These are phyloP conservation scores for Magnolia officinalis DNA, from an alignment of 164 flowering plant species.

Conservation along the genomic window DNA sequence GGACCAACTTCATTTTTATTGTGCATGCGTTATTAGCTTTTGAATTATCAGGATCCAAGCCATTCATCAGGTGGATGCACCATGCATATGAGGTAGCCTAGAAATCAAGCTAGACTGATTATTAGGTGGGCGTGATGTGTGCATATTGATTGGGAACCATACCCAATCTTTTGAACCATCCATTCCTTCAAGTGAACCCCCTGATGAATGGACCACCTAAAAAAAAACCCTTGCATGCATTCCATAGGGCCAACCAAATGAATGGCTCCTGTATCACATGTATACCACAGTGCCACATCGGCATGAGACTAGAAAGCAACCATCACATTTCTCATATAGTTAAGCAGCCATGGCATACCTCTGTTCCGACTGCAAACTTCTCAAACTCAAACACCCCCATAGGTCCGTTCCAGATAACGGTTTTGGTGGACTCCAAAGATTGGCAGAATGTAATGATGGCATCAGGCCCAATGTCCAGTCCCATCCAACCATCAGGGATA, in stretches of 20 bases:
- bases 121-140: no score
- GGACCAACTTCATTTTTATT: neutral
- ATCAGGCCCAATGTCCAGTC: slow-evolving; percentile 86
- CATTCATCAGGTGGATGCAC: no score
- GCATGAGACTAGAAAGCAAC: neutral
- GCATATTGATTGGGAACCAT: no score
- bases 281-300: neutral
- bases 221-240: no score
- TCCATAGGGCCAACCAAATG: no score
- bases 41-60: no score
- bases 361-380: slow-evolving; percentile 73
- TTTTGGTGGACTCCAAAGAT: slow-evolving; percentile 67
- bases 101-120: no score
- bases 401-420: slow-evolving; percentile 87
- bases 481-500: slow-evolving; percentile 93
- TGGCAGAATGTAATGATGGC: slow-evolving; percentile 64
- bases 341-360: slow-evolving; percentile 32
- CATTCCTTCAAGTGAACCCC: no score
- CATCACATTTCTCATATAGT: neutral
- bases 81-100: no score
- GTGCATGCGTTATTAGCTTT: no score
- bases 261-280: neutral
- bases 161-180: no score
- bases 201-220: no score
- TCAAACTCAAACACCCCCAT: slow-evolving; percentile 86